Base-by-base conservation (phyloP, 2,329 filamentous ascomycete species). In the Exophiala sideris region DNA sequence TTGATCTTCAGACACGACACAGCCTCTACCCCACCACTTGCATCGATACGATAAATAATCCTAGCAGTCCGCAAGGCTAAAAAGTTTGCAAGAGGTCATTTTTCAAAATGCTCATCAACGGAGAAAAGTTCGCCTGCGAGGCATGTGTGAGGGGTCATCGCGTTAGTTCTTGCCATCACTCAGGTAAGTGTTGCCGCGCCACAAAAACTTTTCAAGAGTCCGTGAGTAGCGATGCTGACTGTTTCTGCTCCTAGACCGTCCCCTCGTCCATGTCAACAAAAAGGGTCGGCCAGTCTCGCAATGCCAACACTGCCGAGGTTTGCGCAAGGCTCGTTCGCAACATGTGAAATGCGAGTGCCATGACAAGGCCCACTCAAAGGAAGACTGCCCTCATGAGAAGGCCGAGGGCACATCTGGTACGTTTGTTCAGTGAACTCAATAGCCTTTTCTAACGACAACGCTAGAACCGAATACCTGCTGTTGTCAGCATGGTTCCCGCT, bases 71-170 rank as follows among this genome's bases (percentile, higher is more conserved):
- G 24, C 35, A 38, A 16, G 35, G 21, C 10, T 32, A 32, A 11
- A 44, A 20, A 7, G 8, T 29, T 8, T 29, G 24, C 5, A 29
- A 44, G 18, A 14, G 14, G 21, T 21, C 32, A 18, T 35, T 9
- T 5, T 12, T 47, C 54, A 45, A 45, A 6, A 91, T 91, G 88
- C 80, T 91, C 72, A 88, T 91, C 73, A 86, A 96, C 80, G 92
- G 92, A 74, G 90, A 96, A 79, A 97, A 97, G 80, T 97, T 84
- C 79, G 92, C 92, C 75, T 97, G 92, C 80, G 89, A 95, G 78
- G 91, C 91, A 76, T 99, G 94, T 78, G 91, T 99, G 71, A 88
- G 94, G 75, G 94, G 94, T 70, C 94, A 99, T 79, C 89, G 94
- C 71, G 94, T 99, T 71, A 97, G 91, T 86, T 96, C 94, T 72